Conservation (phyloP, 2,329 filamentous ascomycete species). For the Penicillium sp. region DNA sequence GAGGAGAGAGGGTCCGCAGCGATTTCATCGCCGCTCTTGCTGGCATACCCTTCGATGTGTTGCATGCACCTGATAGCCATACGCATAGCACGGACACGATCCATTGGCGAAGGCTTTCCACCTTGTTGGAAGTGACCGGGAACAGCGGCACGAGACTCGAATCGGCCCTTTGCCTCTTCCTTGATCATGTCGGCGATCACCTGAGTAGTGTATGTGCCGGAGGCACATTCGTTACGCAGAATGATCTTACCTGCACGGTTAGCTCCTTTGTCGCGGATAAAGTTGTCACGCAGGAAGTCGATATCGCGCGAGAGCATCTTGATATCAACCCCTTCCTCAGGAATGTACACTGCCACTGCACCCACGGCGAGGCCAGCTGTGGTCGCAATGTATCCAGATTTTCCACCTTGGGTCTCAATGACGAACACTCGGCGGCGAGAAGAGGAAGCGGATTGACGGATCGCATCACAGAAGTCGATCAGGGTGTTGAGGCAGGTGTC, state of each 20-base stretch:
- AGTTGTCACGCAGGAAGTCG: conserved; percentile 80
- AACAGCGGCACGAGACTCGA: conserved; percentile 88
- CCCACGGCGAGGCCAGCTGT: conserved; percentile 89
- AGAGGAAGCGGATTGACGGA: conserved; percentile 93
- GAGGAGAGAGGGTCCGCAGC: conserved; percentile 71
- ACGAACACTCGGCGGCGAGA: conserved; percentile 93
- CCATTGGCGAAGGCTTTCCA: conserved; percentile 90
- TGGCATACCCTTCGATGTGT: conserved; percentile 77
- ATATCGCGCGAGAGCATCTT: conserved; percentile 93
- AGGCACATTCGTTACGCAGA: conserved; percentile 94
- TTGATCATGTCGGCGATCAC: conserved; percentile 94
- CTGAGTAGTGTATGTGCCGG: conserved; percentile 85
- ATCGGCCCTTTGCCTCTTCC: conserved; percentile 86
- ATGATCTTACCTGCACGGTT: conserved; percentile 90
- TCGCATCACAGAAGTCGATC: conserved; percentile 93
- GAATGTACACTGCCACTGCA: conserved; percentile 90
- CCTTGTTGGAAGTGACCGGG: conserved; percentile 95
- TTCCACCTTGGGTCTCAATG: conserved; percentile 94
- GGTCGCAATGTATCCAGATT: conserved; percentile 90
- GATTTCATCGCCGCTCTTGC: conserved; percentile 65
- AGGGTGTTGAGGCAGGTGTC: conserved; percentile 96
- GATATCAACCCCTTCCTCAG: conserved; percentile 91
- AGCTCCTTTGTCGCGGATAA: conserved; percentile 80
- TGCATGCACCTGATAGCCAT: conserved; percentile 93
- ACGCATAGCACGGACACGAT: conserved; percentile 85